These are phyloP conservation scores for Corniculantispora saksenae DNA, from an alignment of 2,329 filamentous ascomycete genomes.

Conservation along the genomic window DNA sequence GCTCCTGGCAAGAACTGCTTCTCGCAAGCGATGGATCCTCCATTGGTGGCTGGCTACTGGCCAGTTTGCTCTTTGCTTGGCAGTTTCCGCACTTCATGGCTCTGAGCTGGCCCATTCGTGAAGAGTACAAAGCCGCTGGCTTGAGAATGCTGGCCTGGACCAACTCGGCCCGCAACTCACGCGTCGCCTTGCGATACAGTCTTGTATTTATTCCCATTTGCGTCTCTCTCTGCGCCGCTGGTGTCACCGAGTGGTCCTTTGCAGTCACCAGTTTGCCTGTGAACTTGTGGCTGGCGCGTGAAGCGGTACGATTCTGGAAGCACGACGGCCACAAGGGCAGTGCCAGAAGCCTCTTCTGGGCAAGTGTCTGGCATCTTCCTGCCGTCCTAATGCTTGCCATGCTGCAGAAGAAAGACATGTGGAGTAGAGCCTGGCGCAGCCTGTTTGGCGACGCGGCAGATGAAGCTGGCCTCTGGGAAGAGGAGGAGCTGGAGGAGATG, in stretches of 20 bases:
- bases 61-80: constrained; percentile 85
- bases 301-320: constrained; percentile 81
- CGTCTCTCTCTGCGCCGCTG: constrained; percentile 72
- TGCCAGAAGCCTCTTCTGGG: constrained; percentile 89
- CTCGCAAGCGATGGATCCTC: constrained; percentile 63
- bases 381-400: constrained; percentile 87
- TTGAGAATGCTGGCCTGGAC: constrained; percentile 80
- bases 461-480: constrained; percentile 59
- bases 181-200: constrained; percentile 87
- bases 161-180: constrained; percentile 79
- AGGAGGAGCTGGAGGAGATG: constrained; percentile 53
- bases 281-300: constrained; percentile 81
- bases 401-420: constrained; percentile 90
- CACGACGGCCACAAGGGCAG: constrained; percentile 76
- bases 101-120: constrained; percentile 81
- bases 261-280: constrained; percentile 76
- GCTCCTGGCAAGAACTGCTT: constrained; percentile 76
- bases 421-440: constrained; percentile 76
- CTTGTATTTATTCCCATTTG: constrained; percentile 86
- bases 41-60: constrained; percentile 85
- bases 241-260: constrained; percentile 85
- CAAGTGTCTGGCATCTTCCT: constrained; percentile 94
- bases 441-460: constrained; percentile 62
- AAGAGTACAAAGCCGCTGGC: constrained; percentile 78
- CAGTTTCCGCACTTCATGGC: constrained; percentile 99